phyloP scores from a whole-genome alignment of 1,284 basidiomycete genomes.

The Microbotryum scabiosae region DNA sequence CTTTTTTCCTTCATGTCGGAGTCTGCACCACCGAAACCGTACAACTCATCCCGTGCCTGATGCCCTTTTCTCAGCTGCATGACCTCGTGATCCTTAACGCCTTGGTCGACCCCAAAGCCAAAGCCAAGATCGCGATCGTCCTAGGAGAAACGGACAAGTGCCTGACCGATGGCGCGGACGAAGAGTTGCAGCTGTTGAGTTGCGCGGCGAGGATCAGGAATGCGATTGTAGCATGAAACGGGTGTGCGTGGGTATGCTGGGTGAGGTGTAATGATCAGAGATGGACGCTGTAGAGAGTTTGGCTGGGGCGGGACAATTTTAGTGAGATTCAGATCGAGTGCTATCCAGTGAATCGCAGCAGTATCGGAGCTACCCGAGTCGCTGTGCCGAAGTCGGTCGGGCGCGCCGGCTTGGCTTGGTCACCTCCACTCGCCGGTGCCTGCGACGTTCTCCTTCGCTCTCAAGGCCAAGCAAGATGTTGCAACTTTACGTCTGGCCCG shows the following conservation, averaged over 20 bases:
- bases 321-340: too few species aligned
- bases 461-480: not conserved
- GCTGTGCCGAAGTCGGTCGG: too few species aligned
- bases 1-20: not conserved
- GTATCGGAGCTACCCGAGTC: too few species aligned
- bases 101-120: conserved; percentile 67
- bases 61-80: conserved; percentile 57
- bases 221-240: conserved; percentile 6
- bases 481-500: conserved; percentile 18
- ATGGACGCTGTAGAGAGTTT: too few species aligned
- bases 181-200: conserved; percentile 89
- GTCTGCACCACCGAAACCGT: not conserved
- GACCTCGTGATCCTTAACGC: conserved; percentile 79
- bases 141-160: conserved; percentile 96
- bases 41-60: not conserved
- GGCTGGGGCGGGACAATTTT: too few species aligned
- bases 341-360: too few species aligned
- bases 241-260: not conserved
- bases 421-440: too few species aligned
- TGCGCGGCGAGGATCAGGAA: conserved; percentile 59
- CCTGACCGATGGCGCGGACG: conserved; percentile 93
- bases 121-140: conserved; percentile 69
- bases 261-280: too few species aligned
- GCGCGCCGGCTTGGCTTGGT: too few species aligned
- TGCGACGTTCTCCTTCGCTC: too few species aligned